Evolutionary conservation across 768 basidiomycete genomes (phyloP).

Genomic region (Russula sp.): DNA sequence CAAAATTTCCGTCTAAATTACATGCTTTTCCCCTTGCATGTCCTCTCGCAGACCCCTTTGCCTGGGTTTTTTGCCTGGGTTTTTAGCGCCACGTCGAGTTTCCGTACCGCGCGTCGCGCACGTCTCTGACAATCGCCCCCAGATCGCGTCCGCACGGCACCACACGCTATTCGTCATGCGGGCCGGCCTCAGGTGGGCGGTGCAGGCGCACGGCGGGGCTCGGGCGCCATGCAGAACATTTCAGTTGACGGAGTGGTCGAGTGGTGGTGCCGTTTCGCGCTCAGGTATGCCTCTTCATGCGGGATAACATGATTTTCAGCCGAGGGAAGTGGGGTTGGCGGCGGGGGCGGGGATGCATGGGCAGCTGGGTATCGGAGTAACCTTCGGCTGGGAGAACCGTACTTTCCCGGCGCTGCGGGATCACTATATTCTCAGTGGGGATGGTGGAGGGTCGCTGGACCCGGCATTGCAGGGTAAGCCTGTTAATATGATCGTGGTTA

Average conservation of each 20-base stretch:
- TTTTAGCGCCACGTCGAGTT: background rate
- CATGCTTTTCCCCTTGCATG: slow-evolving; percentile 13
- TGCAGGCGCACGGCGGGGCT: background rate
- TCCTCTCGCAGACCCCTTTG: background rate
- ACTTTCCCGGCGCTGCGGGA: background rate
- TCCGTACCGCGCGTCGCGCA: slow-evolving; percentile 4
- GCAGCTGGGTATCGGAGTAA: background rate
- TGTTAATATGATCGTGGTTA: slow-evolving; percentile 12
- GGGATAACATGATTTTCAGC: background rate
- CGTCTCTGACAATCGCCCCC: background rate
- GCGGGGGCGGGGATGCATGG: background rate
- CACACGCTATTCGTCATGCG: background rate
- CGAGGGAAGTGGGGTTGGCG: background rate
- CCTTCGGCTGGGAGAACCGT: background rate
- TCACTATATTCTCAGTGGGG: background rate
- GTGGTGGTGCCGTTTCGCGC: slow-evolving; percentile 1
- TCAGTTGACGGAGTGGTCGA: background rate
- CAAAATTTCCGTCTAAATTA: background rate
- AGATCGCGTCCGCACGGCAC: background rate
- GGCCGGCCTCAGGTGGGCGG: background rate
- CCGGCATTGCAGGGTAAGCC: too few species aligned
- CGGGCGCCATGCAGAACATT: background rate
- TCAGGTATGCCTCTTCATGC: slow-evolving; percentile 6
- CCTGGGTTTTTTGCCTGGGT: too few species aligned
- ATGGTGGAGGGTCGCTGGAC: background rate